Evolutionary conservation across 768 basidiomycete genomes (phyloP), one percentile per base, ranked within the genome.

Genomic region (Suillus decipiens): DNA sequence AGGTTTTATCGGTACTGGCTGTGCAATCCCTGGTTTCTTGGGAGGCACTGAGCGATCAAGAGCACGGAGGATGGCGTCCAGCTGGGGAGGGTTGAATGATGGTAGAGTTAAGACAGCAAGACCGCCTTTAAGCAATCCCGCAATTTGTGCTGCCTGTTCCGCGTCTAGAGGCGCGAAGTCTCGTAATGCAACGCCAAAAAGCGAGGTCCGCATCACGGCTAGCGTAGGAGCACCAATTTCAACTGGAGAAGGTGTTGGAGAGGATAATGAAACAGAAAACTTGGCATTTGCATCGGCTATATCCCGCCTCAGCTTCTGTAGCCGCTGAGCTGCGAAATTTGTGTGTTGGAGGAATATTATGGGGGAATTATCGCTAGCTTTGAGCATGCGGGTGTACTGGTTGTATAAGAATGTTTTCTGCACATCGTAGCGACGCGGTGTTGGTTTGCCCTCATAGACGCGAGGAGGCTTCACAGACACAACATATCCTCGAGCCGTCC

Each of bases 371-470:
- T 75, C 68, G 72, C 83, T 84, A 60, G 80, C 77, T 62, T 84
- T 75, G 70, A 96, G 82, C 66, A 96, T 85, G 69, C 82, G 83
- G 62, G 82, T 80, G 81, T 95, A 95, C 76, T 89, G 88, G 78
- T 86, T 83, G 78, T 88, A 93, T 73, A 93, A 87, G 76, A 86
- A 88, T 2, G 87, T 81, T 75, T 96, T 97, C 73, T 91, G 89
- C 72, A 86, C 85, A 58, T 82, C 83, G 73, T 93, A 95, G 63
- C 85, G 80, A 48, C 95, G 90, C 0, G 87, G 86, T 33, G 76
- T 74, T 37, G 77, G 76, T 70, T 87, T 88, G 3, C 84, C 77
- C 5, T 83, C 80, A 47, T 85, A 81, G 39, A 81, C 71, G 65
- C 82, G 76, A 39, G 86, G 79, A 4, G 82, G 79, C 45, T 79